Percentiles rank a stretch among this genome's conserved stretches.
These are phyloP conservation scores for Hypoxylon subgilvum DNA, from an alignment of 495 filamentous ascomycete species.

Conservation along the genomic window DNA sequence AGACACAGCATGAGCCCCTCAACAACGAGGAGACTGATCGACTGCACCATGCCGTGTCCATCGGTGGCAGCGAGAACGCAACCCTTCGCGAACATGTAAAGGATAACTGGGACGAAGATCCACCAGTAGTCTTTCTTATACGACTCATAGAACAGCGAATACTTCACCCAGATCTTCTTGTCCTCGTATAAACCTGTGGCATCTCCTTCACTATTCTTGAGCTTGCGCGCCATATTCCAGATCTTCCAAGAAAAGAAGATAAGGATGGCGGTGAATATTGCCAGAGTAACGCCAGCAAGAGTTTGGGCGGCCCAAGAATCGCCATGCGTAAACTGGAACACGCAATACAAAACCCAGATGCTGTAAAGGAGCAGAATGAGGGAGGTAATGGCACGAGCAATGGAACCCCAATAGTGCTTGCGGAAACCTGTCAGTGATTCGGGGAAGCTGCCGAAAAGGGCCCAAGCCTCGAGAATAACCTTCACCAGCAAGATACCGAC, in stretches of 20 bases:
- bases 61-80: slow-evolving; percentile 85
- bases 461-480: slow-evolving; percentile 90
- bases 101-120: slow-evolving; percentile 88
- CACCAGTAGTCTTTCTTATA: slow-evolving; percentile 96
- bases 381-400: slow-evolving; percentile 86
- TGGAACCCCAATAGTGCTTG: slow-evolving; percentile 91
- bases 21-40: slow-evolving; percentile 76
- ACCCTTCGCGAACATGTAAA: slow-evolving; percentile 93
- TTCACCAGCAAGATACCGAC: slow-evolving; percentile 91
- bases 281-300: slow-evolving; percentile 82
- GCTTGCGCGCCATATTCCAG: slow-evolving; percentile 72
- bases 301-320: slow-evolving; percentile 95
- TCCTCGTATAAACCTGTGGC: slow-evolving; percentile 77
- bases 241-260: slow-evolving; percentile 83
- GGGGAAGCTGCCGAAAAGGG: slow-evolving; percentile 86
- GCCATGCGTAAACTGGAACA: slow-evolving; percentile 91
- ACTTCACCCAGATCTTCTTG: slow-evolving; percentile 90
- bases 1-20: slow-evolving; percentile 74
- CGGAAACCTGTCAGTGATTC: slow-evolving; percentile 82
- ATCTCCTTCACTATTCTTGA: slow-evolving; percentile 78
- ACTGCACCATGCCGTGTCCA: slow-evolving; percentile 84
- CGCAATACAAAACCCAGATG: slow-evolving; percentile 92
- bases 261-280: slow-evolving; percentile 77
- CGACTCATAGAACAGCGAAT: slow-evolving; percentile 95
- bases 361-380: slow-evolving; percentile 92